Percentiles rank a stretch among this genome's conserved stretches.
These are phyloP conservation scores for Psilocybe mexicana DNA, from an alignment of 1,284 basidiomycete species.

Conservation along the genomic window DNA sequence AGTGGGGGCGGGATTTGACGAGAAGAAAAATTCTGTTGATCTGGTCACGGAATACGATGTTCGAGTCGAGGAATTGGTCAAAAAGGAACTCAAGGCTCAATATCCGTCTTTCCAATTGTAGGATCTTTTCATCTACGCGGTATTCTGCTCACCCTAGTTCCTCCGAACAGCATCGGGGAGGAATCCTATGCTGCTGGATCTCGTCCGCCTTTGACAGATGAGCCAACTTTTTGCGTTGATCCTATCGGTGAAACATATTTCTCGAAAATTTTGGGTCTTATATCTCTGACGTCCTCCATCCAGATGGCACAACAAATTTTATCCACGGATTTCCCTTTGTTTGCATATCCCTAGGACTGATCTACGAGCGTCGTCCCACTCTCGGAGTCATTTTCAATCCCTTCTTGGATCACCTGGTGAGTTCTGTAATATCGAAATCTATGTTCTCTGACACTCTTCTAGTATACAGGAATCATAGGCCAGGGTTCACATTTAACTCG, in stretches of 20 bases:
- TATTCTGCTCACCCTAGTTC: not conserved
- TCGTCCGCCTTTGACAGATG: slow-evolving; percentile 74
- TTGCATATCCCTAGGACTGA: slow-evolving; percentile 90
- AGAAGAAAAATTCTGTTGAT: slow-evolving; percentile 92
- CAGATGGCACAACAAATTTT: slow-evolving; percentile 94
- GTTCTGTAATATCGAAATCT: slow-evolving; percentile 18
- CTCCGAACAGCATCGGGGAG: slow-evolving; percentile 79
- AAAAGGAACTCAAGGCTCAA: slow-evolving; percentile 59
- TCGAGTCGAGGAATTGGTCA: slow-evolving; percentile 86
- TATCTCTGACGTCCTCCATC: slow-evolving; percentile 4
- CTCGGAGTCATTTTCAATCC: slow-evolving; percentile 94
- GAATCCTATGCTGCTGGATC: slow-evolving; percentile 80
- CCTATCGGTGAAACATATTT: slow-evolving; percentile 59
- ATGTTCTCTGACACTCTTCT: slow-evolving; percentile 5
- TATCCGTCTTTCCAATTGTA: slow-evolving; percentile 87
- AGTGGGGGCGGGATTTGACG: slow-evolving; percentile 57
- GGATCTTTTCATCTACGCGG: slow-evolving; percentile 30
- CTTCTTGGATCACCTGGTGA: slow-evolving; percentile 79
- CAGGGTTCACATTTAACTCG: slow-evolving; percentile 79
- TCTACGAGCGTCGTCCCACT: slow-evolving; percentile 78
- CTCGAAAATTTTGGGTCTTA: slow-evolving; percentile 3
- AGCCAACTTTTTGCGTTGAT: slow-evolving; percentile 91
- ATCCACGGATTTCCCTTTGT: slow-evolving; percentile 89
- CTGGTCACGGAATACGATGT: slow-evolving; percentile 98
- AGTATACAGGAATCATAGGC: slow-evolving; percentile 82